Conservation (phyloP, 1,284 basidiomycete genomes). For the Trametes pubescens region DNA sequence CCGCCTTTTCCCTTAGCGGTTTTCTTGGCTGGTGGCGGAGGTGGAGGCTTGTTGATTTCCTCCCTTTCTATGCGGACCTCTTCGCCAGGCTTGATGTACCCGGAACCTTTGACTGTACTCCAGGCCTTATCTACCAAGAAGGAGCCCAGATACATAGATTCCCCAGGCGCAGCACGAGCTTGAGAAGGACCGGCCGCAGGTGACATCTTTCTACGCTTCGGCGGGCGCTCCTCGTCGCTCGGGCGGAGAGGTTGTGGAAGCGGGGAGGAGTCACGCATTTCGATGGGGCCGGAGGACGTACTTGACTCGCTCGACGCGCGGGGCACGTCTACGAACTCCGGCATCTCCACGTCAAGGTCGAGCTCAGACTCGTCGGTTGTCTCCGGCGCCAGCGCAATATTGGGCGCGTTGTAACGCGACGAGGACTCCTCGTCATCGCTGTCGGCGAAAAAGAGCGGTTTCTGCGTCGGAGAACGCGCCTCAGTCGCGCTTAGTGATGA, state of each 20-base stretch:
- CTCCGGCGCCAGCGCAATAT: neutral
- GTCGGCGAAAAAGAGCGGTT: conserved; percentile 62
- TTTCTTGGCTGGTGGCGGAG: conserved; percentile 31
- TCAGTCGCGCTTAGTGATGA: neutral
- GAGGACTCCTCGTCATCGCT: conserved; percentile 62
- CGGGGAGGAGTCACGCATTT: conserved; percentile 41
- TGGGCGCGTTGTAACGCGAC: neutral
- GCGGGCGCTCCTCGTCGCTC: conserved; percentile 33
- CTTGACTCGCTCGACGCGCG: conserved; percentile 54
- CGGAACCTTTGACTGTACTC: conserved; percentile 79
- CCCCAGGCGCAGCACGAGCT: conserved; percentile 18
- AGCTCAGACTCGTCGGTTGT: conserved; percentile 46
- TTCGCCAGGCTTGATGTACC: conserved; percentile 74
- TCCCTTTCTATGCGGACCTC: conserved; percentile 66
- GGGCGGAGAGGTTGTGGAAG: conserved; percentile 16
- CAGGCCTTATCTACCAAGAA: conserved; percentile 80
- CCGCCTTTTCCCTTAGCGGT: conserved; percentile 42
- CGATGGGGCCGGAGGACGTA: conserved; percentile 40
- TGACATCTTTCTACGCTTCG: conserved; percentile 59
- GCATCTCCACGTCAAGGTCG: conserved; percentile 57
- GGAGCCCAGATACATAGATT: conserved; percentile 65
- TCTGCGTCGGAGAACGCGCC: conserved; percentile 18
- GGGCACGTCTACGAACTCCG: conserved; percentile 33
- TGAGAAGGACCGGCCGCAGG: conserved; percentile 21
- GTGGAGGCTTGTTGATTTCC: conserved; percentile 44